Evolutionary conservation across 2,329 filamentous ascomycete genomes (phyloP).

Genomic region (Aspergillus felis): DNA sequence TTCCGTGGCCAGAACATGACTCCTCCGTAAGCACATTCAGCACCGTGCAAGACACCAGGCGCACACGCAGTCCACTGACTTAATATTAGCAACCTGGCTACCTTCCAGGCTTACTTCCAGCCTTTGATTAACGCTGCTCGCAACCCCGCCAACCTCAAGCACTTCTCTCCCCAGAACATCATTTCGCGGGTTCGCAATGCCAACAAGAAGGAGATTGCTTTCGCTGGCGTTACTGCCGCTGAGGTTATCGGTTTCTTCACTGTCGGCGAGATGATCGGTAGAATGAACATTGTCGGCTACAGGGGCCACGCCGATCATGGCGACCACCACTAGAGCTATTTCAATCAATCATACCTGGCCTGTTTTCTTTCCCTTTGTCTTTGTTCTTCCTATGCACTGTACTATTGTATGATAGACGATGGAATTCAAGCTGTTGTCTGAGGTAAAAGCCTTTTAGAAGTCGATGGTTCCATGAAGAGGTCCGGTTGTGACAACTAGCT

Average conservation of each 20-base stretch:
- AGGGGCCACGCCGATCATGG: slow-evolving; percentile 60
- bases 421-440: slow-evolving; percentile 43
- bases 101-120: slow-evolving; percentile 84
- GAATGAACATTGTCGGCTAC: slow-evolving; percentile 94
- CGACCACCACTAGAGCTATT: slow-evolving; percentile 31
- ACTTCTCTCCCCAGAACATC: slow-evolving; percentile 52
- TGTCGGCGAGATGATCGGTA: slow-evolving; percentile 92
- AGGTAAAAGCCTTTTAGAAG: slow-evolving; percentile 27
- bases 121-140: slow-evolving; percentile 66
- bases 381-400: slow-evolving; percentile 29
- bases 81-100: slow-evolving; percentile 63
- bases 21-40: slow-evolving; percentile 71
- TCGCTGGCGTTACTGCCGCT: slow-evolving; percentile 73
- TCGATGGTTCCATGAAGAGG: slow-evolving; percentile 4
- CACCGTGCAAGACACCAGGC: background rate
- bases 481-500: background rate
- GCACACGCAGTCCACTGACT: slow-evolving; percentile 12
- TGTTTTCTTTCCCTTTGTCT: slow-evolving; percentile 31
- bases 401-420: slow-evolving; percentile 47
- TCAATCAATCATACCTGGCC: slow-evolving; percentile 23
- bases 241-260: slow-evolving; percentile 97
- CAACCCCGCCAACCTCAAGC: slow-evolving; percentile 62
- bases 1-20: slow-evolving; percentile 86
- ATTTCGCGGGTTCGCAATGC: slow-evolving; percentile 64
- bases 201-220: slow-evolving; percentile 64